Conservation (phyloP, 345 rosid genomes). For the Eucalyptus sp. region DNA sequence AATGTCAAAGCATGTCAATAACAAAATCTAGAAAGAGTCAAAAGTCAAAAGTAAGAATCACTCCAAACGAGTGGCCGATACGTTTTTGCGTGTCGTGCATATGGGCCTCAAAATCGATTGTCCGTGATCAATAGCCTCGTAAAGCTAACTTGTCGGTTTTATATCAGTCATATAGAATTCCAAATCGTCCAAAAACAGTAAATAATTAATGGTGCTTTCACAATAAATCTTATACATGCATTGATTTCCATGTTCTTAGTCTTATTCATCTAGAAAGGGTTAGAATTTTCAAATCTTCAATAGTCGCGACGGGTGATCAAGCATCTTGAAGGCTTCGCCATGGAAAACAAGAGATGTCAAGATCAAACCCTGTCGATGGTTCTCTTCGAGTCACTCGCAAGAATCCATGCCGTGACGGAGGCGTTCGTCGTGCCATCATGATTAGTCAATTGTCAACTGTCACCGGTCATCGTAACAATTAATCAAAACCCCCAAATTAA, state of each 20-base stretch:
- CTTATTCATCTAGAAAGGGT: not conserved
- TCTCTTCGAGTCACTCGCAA: not conserved
- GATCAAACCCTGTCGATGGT: accelerated
- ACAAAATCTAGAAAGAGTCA: not conserved
- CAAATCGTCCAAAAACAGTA: not conserved
- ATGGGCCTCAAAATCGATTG: not conserved
- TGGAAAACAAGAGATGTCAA: not conserved
- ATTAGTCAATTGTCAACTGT: not conserved
- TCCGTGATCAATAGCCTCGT: not conserved
- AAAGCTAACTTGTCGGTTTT: not conserved
- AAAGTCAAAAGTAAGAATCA: not conserved
- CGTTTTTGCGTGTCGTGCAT: not conserved
- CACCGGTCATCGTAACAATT: not conserved
- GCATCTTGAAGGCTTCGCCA: accelerated
- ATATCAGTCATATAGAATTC: not conserved
- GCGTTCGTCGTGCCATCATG: not conserved
- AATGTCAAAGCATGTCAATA: not conserved
- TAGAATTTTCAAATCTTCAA: not conserved
- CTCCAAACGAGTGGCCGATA: not conserved
- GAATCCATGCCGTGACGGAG: no score
- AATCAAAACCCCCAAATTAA: not conserved
- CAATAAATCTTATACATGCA: not conserved
- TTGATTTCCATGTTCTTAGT: not conserved
- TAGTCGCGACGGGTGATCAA: accelerated
- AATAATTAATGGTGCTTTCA: not conserved